Conservation (phyloP, 192 early-diverging fungal species). For the Gaertneriomyces sp. region DNA sequence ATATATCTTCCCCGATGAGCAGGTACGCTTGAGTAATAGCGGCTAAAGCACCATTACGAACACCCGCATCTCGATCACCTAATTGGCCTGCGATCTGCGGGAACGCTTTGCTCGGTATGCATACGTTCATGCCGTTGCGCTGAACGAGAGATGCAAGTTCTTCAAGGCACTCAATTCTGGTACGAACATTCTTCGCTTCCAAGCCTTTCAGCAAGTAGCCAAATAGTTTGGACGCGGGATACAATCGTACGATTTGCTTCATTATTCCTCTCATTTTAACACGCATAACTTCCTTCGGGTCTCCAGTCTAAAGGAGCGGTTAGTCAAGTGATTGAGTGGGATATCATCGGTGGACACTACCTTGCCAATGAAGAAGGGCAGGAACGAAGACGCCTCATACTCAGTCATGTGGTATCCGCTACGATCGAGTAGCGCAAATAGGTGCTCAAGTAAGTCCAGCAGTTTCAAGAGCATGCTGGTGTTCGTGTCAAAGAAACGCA, state of each 20-base stretch:
- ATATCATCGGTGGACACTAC: constrained; percentile 28
- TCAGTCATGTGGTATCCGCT: constrained; percentile 64
- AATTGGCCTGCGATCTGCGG: constrained; percentile 72
- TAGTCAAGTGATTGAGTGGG: constrained; percentile 1
- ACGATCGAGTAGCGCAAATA: constrained; percentile 63
- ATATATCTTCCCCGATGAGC: constrained; percentile 70
- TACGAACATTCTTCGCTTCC: constrained; percentile 73
- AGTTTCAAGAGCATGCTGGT: constrained; percentile 83
- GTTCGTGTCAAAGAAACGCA: constrained; percentile 90
- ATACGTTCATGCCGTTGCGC: constrained; percentile 61
- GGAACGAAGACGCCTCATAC: constrained; percentile 74
- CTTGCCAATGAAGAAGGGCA: constrained; percentile 71
- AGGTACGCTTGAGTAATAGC: constrained; percentile 71
- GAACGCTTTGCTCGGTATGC: constrained; percentile 61
- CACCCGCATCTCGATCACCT: constrained; percentile 75
- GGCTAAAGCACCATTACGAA: constrained; percentile 73
- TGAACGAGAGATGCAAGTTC: constrained; percentile 72
- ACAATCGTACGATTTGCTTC: constrained; percentile 66
- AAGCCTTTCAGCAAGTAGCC: constrained; percentile 67
- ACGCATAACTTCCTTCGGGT: constrained; percentile 80
- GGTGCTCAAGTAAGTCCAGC: constrained; percentile 74
- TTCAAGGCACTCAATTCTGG: constrained; percentile 78
- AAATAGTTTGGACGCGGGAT: constrained; percentile 77
- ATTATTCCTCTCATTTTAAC: constrained; percentile 67
- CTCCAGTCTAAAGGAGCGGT: constrained; percentile 61